Evolutionary conservation across 1,139 yeast genomes (phyloP), one percentile per base, ranked within the genome.

Genomic region (Yamadazyma atmosphaerica): DNA sequence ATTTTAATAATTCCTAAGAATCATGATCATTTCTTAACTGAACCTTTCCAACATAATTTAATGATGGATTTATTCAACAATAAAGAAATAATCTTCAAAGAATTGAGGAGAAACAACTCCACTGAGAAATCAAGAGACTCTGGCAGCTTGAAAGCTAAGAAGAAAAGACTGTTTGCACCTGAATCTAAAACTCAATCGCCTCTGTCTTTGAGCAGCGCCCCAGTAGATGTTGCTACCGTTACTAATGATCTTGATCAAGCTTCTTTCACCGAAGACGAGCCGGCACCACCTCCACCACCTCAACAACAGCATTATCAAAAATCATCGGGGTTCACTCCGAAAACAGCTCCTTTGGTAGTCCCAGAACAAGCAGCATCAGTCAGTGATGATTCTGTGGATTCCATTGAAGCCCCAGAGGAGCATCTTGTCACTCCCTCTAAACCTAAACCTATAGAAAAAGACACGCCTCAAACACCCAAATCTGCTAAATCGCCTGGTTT

Each of bases 21-120:
- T 23, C 42, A 42, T n/a, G 50, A 44, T 24, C 52, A 48, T 37
- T 39, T 39, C 28, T 40, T 47, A 15, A 32, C 40, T 10, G 54
- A 50, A 13, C 36, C 31, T 8, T 50, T 50, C 37, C 81, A 86
- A 12, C 68, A 64, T 43, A 65, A 72, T 42, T 72, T 87, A 36
- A 67, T 86, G 37, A 63, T 67, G 36, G 96, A 87, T 55, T 63
- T 87, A 36, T 65, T 87, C 46, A 65, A 65, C 14, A 63, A 82
- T 50, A 80, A 82, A 49, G 81, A 79, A 25, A 62, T 66, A 9
- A 76, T 60, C 13, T 86, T 86, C 45, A 63, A 63, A 25, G 74
- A 68, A 42, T 57, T 72, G 40, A 63, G 74, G 50, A 61, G 76
- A 46, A 56, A 68, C 25, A 66, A 65, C 38, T 63, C 74, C 4